Conservation (phyloP, 2,329 filamentous ascomycete genomes). For the Colletotrichum eremochloae region DNA sequence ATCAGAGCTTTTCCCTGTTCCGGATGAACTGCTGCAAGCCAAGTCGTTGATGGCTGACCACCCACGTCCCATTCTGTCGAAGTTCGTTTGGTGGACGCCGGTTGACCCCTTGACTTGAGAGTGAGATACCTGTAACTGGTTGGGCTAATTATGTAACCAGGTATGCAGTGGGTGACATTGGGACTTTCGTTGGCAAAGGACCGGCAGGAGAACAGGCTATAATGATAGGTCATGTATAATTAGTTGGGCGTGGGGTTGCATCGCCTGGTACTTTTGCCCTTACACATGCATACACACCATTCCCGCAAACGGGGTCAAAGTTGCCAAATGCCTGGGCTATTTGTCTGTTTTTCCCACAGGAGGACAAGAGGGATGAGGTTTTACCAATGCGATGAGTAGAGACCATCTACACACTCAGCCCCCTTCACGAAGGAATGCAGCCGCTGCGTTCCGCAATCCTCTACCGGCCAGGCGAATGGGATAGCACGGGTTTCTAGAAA, state of each 20-base stretch:
- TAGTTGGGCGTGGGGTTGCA: slow-evolving; percentile 5
- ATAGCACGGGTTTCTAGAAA: too few relatives aligned
- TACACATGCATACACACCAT: neutral
- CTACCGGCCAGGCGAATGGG: neutral
- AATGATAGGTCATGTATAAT: slow-evolving; percentile 11
- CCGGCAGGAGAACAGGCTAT: neutral
- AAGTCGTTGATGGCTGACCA: neutral
- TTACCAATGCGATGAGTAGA: neutral
- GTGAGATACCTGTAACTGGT: too few relatives aligned
- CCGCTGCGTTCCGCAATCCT: neutral
- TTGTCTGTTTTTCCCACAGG: neutral
- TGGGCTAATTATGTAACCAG: neutral
- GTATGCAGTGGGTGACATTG: slow-evolving; percentile 11
- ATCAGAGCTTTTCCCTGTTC: neutral
- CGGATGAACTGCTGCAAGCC: slow-evolving; percentile 16
- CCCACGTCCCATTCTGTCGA: neutral
- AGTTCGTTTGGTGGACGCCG: neutral
- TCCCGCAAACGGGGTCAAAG: neutral
- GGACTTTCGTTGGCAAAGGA: neutral
- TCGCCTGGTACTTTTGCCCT: neutral
- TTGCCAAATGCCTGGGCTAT: neutral
- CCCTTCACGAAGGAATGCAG: neutral
- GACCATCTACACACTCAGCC: neutral
- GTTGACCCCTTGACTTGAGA: neutral
- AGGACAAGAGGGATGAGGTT: neutral